phyloP scores from a whole-genome alignment of 768 basidiomycete species.

The Phanerochaete carnosa region DNA sequence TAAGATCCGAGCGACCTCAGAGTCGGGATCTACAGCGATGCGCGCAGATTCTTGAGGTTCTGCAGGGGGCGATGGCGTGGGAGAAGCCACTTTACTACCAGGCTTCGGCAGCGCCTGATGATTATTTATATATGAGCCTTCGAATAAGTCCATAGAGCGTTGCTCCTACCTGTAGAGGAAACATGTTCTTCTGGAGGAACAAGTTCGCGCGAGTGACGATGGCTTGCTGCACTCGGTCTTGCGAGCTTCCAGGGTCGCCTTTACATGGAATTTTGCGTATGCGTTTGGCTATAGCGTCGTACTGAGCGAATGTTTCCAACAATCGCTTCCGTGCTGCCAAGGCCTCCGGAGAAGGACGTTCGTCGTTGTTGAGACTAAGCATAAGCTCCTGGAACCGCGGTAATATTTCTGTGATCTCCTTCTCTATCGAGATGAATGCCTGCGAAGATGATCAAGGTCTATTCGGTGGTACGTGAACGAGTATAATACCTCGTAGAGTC shows the following conservation, averaged over 20 bases:
- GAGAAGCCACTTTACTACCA: slow-evolving; percentile 25
- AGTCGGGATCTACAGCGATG: slow-evolving; percentile 53
- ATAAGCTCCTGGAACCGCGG: slow-evolving; percentile 89
- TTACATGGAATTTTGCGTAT: slow-evolving; percentile 71
- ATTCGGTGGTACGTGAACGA: not conserved
- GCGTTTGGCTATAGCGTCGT: slow-evolving; percentile 84
- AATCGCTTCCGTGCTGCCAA: slow-evolving; percentile 73
- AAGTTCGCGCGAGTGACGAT: slow-evolving; percentile 71
- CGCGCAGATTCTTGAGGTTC: slow-evolving; percentile 18
- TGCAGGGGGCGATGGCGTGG: slow-evolving; percentile 12
- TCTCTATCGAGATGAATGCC: slow-evolving; percentile 72
- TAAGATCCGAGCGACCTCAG: slow-evolving; percentile 64
- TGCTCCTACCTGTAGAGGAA: slow-evolving; percentile 65
- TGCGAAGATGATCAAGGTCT: slow-evolving; percentile 24
- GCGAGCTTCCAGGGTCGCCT: slow-evolving; percentile 61
- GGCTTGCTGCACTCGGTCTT: slow-evolving; percentile 81
- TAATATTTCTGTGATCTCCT: slow-evolving; percentile 84
- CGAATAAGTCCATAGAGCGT: not conserved
- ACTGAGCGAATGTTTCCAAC: slow-evolving; percentile 81
- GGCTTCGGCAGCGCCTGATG: slow-evolving; percentile 47
- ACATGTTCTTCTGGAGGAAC: slow-evolving; percentile 90
- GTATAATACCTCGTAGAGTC: slow-evolving; percentile 62
- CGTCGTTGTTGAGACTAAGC: slow-evolving; percentile 52
- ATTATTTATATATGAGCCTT: not conserved
- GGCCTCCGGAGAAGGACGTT: slow-evolving; percentile 65